Conservation (phyloP, 1,139 yeast species). For the Kurtzmaniella quercitrusa region DNA sequence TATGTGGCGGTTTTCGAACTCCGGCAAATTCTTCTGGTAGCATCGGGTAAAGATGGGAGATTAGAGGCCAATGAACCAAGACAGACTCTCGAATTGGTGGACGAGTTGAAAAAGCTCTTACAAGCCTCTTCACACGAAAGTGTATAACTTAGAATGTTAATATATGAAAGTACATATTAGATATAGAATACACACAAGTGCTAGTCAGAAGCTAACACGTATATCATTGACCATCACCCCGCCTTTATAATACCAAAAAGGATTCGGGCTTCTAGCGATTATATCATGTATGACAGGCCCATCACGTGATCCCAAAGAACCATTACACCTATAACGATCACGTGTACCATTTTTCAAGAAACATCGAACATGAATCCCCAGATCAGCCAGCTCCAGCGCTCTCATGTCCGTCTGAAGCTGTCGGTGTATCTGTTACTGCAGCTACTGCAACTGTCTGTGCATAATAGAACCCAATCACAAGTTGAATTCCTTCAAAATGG, state of each 20-base stretch:
- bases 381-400: constrained; percentile 1
- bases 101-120: background rate
- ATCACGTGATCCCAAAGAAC: background rate
- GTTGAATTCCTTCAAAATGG: background rate
- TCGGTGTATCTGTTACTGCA: constrained; percentile 3
- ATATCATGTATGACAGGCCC: too few relatives aligned
- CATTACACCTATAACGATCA: background rate
- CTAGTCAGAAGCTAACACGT: too few relatives aligned
- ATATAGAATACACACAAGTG: too few relatives aligned
- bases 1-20: constrained; percentile 36
- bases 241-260: too few relatives aligned
- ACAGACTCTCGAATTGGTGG: constrained; percentile 18
- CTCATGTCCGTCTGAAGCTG: constrained; percentile 4
- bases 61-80: constrained; percentile 20
- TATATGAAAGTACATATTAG: too few relatives aligned
- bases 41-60: constrained; percentile 20
- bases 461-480: background rate
- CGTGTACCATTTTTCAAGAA: background rate
- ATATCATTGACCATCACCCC: too few relatives aligned
- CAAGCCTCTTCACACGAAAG: background rate
- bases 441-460: background rate
- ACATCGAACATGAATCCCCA: background rate
- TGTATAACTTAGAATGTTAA: background rate
- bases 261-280: too few relatives aligned
- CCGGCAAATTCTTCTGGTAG: constrained; percentile 28